phyloP scores from a whole-genome alignment of 352 stramenopile genomes.

The Phytophthora sp. region DNA sequence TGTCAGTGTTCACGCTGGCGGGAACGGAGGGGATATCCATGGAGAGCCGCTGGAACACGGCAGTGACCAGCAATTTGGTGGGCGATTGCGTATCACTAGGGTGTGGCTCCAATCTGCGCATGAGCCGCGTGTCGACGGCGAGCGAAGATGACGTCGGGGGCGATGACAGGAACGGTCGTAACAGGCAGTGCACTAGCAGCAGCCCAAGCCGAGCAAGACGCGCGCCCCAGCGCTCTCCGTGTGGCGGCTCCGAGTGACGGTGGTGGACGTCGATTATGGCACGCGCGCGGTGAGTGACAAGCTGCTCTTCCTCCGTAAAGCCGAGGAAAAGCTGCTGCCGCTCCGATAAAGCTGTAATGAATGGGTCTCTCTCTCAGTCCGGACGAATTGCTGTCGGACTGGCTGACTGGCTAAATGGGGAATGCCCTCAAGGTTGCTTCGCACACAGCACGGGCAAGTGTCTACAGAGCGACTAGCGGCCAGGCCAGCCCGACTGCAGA shows the following conservation, averaged over 20 bases:
- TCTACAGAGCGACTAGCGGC: constrained; percentile 19
- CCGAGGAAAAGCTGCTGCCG: constrained; percentile 12
- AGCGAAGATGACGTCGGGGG: constrained; percentile 16
- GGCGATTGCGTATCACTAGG: constrained; percentile 1
- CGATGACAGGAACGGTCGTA: constrained; percentile 37
- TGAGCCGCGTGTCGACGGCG: constrained; percentile 10
- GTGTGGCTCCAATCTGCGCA: constrained; percentile 11
- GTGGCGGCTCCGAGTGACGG: constrained; percentile 7
- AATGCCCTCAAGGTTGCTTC: constrained; percentile 22
- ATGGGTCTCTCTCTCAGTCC: constrained; percentile 1
- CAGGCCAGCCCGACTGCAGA: constrained; percentile 27
- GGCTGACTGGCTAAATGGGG: constrained; percentile 37
- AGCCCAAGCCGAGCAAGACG: constrained; percentile 45
- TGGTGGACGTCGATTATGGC: constrained; percentile 21
- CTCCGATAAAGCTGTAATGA: not conserved
- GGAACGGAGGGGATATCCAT: constrained; percentile 21
- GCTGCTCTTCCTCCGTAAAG: constrained; percentile 5
- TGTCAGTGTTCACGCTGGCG: constrained; percentile 1
- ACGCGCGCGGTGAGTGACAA: constrained; percentile 3
- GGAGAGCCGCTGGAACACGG: constrained; percentile 22
- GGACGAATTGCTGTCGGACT: constrained; percentile 4
- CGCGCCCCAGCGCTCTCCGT: constrained; percentile 40
- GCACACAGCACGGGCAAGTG: constrained; percentile 20
- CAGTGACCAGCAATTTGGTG: constrained; percentile 24
- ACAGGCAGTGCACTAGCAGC: constrained; percentile 37